Percentiles rank a stretch among this genome's conserved stretches.
phyloP scores from a whole-genome alignment of 352 stramenopile genomes.

The Phytopythium helicoides region DNA sequence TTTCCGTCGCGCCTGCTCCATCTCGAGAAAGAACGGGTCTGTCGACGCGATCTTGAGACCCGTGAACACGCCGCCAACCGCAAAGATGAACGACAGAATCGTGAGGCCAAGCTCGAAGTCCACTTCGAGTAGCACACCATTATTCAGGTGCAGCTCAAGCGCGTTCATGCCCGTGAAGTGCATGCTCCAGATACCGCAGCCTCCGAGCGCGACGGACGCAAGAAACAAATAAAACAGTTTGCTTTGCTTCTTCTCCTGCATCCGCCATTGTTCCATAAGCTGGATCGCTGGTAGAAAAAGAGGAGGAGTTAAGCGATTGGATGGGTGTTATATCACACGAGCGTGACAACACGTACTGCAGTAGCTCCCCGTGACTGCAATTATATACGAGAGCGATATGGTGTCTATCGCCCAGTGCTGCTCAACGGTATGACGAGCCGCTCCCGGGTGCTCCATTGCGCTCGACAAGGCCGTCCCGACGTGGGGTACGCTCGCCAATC shows the following conservation, averaged over 20 bases:
- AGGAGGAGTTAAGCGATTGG: no score
- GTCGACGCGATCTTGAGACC: constrained; percentile 51
- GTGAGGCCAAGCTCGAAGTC: constrained; percentile 58
- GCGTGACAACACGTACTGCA: constrained; percentile 30
- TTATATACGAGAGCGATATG: constrained; percentile 50
- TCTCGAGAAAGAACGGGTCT: constrained; percentile 63
- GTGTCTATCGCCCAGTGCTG: constrained; percentile 43
- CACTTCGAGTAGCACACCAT: constrained; percentile 32
- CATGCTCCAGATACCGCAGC: constrained; percentile 69
- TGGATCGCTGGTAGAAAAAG: constrained; percentile 59
- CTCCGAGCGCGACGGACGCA: constrained; percentile 41
- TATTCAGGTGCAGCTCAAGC: constrained; percentile 25
- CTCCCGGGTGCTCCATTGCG: background rate
- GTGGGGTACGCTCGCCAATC: background rate
- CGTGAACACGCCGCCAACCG: constrained; percentile 49
- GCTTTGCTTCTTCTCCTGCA: constrained; percentile 21
- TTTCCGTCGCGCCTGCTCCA: constrained; percentile 51
- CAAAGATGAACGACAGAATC: constrained; percentile 53
- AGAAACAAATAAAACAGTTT: constrained; percentile 44
- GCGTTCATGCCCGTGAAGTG: constrained; percentile 77
- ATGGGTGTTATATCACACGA: background rate
- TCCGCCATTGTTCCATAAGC: constrained; percentile 70
- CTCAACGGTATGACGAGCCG: constrained; percentile 7
- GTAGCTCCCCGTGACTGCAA: constrained; percentile 54
- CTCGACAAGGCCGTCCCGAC: no score